phyloP scores from a whole-genome alignment of 106 monocot genomes.

The Allium sativum region DNA sequence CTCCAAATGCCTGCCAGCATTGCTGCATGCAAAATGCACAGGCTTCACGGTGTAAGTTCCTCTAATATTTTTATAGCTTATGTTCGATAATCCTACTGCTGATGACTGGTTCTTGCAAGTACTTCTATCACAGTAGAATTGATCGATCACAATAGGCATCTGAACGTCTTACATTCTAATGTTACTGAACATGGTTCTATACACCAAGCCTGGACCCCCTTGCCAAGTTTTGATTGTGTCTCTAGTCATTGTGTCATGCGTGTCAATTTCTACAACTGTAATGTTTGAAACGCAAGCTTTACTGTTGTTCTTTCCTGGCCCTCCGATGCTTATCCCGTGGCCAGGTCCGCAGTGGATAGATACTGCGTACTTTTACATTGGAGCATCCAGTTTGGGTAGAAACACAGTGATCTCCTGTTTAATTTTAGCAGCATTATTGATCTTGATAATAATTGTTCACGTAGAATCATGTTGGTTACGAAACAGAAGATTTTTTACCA shows the following conservation, averaged over 20 bases:
- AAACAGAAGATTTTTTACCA: slow-evolving; percentile 25
- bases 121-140: slow-evolving; percentile 72
- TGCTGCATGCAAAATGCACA: slow-evolving; percentile 81
- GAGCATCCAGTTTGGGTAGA: slow-evolving; percentile 90
- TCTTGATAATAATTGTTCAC: background rate
- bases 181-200: slow-evolving; percentile 57
- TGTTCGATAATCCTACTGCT: slow-evolving; percentile 53
- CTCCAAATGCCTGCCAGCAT: slow-evolving; percentile 70
- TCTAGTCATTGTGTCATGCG: slow-evolving; percentile 61
- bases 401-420: slow-evolving; percentile 76
- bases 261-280: slow-evolving; percentile 58
- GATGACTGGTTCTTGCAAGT: slow-evolving; percentile 70
- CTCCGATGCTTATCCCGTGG: slow-evolving; percentile 92
- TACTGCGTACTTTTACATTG: slow-evolving; percentile 50
- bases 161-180: slow-evolving; percentile 69
- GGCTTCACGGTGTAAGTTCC: slow-evolving; percentile 83
- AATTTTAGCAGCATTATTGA: background rate
- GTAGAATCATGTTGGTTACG: background rate
- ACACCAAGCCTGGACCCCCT: slow-evolving; percentile 73
- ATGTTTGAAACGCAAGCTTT: slow-evolving; percentile 86
- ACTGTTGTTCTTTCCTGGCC: slow-evolving; percentile 66
- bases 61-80: slow-evolving; percentile 58
- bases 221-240: slow-evolving; percentile 94
- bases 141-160: slow-evolving; percentile 77
- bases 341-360: slow-evolving; percentile 82